Conservation (phyloP, 345 rosid species). For the Adansonia digitata region DNA sequence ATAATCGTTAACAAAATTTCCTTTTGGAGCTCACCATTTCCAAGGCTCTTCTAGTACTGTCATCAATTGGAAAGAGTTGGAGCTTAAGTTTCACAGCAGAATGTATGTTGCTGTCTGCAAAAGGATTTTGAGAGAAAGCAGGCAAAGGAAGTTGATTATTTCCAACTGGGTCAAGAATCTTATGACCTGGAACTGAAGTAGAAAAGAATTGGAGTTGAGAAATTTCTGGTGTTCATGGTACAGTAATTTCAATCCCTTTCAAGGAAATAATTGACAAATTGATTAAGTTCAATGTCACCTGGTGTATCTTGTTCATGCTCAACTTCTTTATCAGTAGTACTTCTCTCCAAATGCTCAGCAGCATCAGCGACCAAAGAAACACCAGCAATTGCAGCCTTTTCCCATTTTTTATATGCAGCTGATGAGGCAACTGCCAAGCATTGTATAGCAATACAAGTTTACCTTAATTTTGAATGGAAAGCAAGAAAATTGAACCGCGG, state of each 20-base stretch:
- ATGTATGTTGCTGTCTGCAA: conserved; percentile 42
- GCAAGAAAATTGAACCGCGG: neutral
- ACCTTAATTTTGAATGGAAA: neutral
- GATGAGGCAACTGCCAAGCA: conserved; percentile 42
- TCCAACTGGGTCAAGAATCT: conserved; percentile 10
- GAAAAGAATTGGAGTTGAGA: conserved; percentile 17
- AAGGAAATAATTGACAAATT: conserved; percentile 20
- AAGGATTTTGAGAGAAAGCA: conserved; percentile 42
- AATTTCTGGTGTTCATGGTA: conserved; percentile 3
- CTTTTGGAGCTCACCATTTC: conserved; percentile 62
- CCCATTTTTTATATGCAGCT: conserved; percentile 89
- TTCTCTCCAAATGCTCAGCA: conserved; percentile 93
- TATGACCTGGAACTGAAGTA: conserved; percentile 38
- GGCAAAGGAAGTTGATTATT: conserved; percentile 32
- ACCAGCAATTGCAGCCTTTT: conserved; percentile 97
- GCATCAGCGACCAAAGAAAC: conserved; percentile 99
- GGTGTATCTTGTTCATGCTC: conserved; percentile 42
- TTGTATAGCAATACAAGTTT: conserved; percentile 14
- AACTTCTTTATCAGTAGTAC: conserved; percentile 47
- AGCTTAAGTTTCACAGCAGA: conserved; percentile 74
- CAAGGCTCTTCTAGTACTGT: conserved; percentile 72
- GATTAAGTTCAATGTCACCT: conserved; percentile 21
- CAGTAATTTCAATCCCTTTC: conserved; percentile 14
- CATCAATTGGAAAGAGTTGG: conserved; percentile 95
- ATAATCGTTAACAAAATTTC: conserved; percentile 17